These are phyloP conservation scores for Monosporozyma unispora DNA, from an alignment of 805 yeast genomes.

Conservation along the genomic window DNA sequence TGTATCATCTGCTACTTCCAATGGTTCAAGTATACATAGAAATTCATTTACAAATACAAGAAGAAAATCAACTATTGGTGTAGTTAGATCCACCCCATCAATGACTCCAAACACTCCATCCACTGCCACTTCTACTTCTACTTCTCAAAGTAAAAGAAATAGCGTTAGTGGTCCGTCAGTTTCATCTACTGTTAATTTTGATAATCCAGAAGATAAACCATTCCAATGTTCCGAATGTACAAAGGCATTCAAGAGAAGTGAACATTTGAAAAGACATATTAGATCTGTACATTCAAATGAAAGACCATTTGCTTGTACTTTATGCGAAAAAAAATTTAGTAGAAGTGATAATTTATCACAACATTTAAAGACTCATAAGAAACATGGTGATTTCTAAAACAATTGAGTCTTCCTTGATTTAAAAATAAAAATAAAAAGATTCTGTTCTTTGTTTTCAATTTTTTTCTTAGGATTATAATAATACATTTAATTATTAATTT, in stretches of 20 bases:
- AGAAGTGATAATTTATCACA: constrained; percentile 61
- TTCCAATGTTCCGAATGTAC: constrained; percentile 34
- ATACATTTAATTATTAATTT: neutral
- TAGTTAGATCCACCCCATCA: constrained; percentile 4
- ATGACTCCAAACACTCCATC: neutral
- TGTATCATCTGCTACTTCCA: constrained; percentile 2
- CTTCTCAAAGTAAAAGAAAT: neutral
- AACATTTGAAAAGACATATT: constrained; percentile 59
- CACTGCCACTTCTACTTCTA: neutral
- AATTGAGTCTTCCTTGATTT: neutral
- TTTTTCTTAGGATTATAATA: neutral
- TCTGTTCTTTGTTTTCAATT: neutral
- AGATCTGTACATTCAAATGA: constrained; percentile 56
- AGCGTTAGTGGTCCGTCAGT: neutral
- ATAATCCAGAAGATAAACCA: constrained; percentile 23
- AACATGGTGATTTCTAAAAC: constrained; percentile 30
- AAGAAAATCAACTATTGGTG: constrained; percentile 9
- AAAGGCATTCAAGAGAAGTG: constrained; percentile 49
- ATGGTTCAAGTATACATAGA: neutral
- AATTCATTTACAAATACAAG: constrained; percentile 2
- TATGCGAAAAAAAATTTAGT: constrained; percentile 54
- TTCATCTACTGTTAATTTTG: neutral
- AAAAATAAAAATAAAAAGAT: neutral
- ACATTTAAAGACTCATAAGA: constrained; percentile 48
- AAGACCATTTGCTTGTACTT: constrained; percentile 50